phyloP scores from a whole-genome alignment of 495 filamentous ascomycete species.

The Poronia punctata region DNA sequence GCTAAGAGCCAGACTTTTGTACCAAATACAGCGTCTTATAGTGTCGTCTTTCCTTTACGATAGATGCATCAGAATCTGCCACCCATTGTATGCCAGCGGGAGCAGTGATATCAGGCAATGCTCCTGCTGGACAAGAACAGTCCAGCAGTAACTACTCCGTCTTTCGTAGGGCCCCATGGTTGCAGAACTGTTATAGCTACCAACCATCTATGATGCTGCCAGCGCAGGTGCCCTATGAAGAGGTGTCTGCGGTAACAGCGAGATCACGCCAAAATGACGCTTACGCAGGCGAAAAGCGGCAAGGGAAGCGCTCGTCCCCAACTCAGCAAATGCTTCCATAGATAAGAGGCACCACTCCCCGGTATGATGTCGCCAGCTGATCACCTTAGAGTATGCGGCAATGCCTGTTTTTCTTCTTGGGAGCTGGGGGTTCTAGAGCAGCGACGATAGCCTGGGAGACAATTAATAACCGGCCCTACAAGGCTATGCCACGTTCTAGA shows the following conservation, averaged over 20 bases:
- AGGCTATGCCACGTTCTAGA: too few relatives aligned
- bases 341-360: not conserved
- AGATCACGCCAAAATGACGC: constrained; percentile 5
- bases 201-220: constrained; percentile 3
- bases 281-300: too few relatives aligned
- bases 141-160: constrained; percentile 13
- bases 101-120: too few relatives aligned
- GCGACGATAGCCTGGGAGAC: constrained; percentile 72
- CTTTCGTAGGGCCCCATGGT: constrained; percentile 12
- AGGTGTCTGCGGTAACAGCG: constrained; percentile 3
- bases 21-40: constrained; percentile 4
- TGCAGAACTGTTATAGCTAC: not conserved
- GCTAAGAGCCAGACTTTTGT: constrained; percentile 10
- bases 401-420: constrained; percentile 52
- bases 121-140: too few relatives aligned
- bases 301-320: not conserved
- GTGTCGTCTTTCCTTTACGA: constrained; percentile 4
- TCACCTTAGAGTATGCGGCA: constrained; percentile 45
- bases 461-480: constrained; percentile 16
- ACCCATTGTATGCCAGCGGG: constrained; percentile 17
- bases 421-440: constrained; percentile 74
- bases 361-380: constrained; percentile 3
- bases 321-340: not conserved
- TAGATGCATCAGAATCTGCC: constrained; percentile 9
- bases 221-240: constrained; percentile 2